These are phyloP conservation scores for Suhomyces pyralidae DNA, from an alignment of 805 yeast species.

Conservation along the genomic window DNA sequence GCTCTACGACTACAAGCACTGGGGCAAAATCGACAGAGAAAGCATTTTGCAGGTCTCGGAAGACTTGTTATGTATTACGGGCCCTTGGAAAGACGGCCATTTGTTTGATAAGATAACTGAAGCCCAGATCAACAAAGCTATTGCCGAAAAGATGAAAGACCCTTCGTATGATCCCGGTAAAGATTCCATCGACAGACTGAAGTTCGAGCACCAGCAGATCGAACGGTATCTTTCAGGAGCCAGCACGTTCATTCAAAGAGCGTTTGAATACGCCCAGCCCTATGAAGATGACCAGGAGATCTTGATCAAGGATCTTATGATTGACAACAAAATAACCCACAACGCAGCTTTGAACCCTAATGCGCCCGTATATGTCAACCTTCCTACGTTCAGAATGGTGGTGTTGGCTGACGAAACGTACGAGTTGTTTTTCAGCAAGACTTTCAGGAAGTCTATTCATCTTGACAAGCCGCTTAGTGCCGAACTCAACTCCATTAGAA, in stretches of 20 bases:
- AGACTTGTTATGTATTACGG: slow-evolving; percentile 75
- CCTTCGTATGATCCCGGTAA: slow-evolving; percentile 26
- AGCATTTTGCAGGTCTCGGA: slow-evolving; percentile 83
- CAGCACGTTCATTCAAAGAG: slow-evolving; percentile 78
- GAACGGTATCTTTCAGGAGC: slow-evolving; percentile 85
- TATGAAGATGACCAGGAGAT: slow-evolving; percentile 41
- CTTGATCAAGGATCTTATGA: slow-evolving; percentile 35
- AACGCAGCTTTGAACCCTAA: slow-evolving; percentile 83
- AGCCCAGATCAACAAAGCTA: slow-evolving; percentile 58
- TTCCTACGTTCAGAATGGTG: slow-evolving; percentile 94
- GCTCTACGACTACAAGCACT: slow-evolving; percentile 60
- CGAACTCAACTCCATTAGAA: slow-evolving; percentile 48
- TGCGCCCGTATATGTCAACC: slow-evolving; percentile 67
- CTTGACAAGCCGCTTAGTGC: slow-evolving; percentile 52
- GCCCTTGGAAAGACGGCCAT: slow-evolving; percentile 78
- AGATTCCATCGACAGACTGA: slow-evolving; percentile 60
- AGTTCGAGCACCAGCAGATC: slow-evolving; percentile 60
- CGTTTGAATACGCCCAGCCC: slow-evolving; percentile 87
- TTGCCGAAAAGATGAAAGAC: slow-evolving; percentile 59
- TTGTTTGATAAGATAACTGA: slow-evolving; percentile 64
- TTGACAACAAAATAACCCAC: slow-evolving; percentile 46
- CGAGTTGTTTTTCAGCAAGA: slow-evolving; percentile 74
- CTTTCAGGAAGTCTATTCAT: slow-evolving; percentile 66
- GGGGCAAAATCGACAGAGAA: slow-evolving; percentile 68
- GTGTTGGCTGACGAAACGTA: slow-evolving; percentile 90